Percentiles rank a stretch among this genome's conserved stretches.
phyloP scores from a whole-genome alignment of 2,329 filamentous ascomycete species.

The Exophiala phaeomuriformis region DNA sequence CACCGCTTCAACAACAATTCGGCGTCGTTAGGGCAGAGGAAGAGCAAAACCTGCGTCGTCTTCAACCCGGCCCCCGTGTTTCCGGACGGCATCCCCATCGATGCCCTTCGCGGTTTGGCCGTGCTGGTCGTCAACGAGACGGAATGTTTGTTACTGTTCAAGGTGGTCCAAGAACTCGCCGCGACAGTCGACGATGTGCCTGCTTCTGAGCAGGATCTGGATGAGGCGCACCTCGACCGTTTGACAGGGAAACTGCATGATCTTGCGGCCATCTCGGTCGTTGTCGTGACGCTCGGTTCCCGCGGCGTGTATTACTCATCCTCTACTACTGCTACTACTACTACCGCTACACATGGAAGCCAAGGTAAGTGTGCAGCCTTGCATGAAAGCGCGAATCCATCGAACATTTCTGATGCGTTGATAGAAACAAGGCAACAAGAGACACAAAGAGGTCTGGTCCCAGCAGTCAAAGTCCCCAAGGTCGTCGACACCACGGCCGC shows the following conservation, averaged over 20 bases:
- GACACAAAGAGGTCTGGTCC: constrained; percentile 40
- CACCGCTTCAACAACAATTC: constrained; percentile 38
- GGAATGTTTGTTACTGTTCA: constrained; percentile 68
- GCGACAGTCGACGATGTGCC: constrained; percentile 15
- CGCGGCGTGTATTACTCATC: constrained; percentile 65
- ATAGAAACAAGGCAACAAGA: constrained; percentile 2
- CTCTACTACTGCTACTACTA: constrained; percentile 29
- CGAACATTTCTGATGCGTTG: too few relatives aligned
- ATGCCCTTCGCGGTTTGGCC: constrained; percentile 59
- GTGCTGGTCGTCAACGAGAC: constrained; percentile 88
- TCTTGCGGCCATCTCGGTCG: constrained; percentile 59
- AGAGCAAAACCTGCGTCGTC: constrained; percentile 54
- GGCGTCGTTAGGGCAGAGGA: constrained; percentile 9
- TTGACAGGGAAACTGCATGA: constrained; percentile 57
- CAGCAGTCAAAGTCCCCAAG: constrained; percentile 58
- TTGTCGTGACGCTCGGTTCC: constrained; percentile 77
- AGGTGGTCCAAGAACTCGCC: constrained; percentile 27
- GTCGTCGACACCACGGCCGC: constrained; percentile 93
- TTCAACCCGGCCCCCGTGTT: constrained; percentile 86
- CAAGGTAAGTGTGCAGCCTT: too few relatives aligned
- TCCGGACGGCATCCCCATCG: constrained; percentile 59
- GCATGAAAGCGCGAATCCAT: too few relatives aligned
- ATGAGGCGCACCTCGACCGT: constrained; percentile 29
- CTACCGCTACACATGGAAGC: too few relatives aligned
- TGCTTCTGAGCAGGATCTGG: constrained; percentile 5